Evolutionary conservation across 257 asterid species (phyloP).

Genomic region (Solanum sparsipilum): DNA sequence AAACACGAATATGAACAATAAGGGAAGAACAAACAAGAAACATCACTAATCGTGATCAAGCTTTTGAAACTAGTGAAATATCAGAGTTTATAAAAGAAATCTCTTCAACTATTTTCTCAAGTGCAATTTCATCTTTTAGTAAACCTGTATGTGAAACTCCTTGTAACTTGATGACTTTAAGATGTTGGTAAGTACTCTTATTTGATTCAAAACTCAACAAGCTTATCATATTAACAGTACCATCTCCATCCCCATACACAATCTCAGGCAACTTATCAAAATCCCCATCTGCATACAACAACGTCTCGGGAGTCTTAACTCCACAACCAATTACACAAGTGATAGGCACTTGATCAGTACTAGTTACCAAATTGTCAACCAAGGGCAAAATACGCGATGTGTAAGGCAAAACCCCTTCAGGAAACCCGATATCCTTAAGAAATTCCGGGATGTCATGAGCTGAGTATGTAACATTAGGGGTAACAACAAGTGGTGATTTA

Average conservation of each 20-base stretch:
- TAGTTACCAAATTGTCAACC: slow-evolving; percentile 16
- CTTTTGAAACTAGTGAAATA: slow-evolving; percentile 2
- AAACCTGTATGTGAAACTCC: slow-evolving; percentile 57
- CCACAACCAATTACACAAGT: slow-evolving; percentile 66
- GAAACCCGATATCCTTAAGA: slow-evolving; percentile 53
- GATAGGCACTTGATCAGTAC: slow-evolving; percentile 20
- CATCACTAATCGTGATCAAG: background rate
- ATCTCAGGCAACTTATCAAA: slow-evolving; percentile 57
- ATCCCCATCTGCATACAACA: slow-evolving; percentile 37
- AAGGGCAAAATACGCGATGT: slow-evolving; percentile 46
- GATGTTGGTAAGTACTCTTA: slow-evolving; percentile 10
- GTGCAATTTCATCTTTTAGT: slow-evolving; percentile 37
- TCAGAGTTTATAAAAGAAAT: slow-evolving; percentile 36
- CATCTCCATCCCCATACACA: slow-evolving; percentile 77
- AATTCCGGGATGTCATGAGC: slow-evolving; percentile 31
- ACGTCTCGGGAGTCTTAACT: slow-evolving; percentile 42
- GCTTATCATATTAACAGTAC: slow-evolving; percentile 77
- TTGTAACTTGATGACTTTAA: slow-evolving; percentile 38
- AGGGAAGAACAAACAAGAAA: background rate
- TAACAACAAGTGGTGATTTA: slow-evolving; percentile 23
- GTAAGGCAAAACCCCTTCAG: slow-evolving; percentile 50
- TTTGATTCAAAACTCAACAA: slow-evolving; percentile 40
- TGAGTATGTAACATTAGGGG: slow-evolving; percentile 27
- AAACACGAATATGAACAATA: background rate
- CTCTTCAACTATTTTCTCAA: slow-evolving; percentile 25